Evolutionary conservation across 345 rosid species (phyloP), one percentile per base, ranked within the genome.

Genomic region (Cardamine resedifolia): DNA sequence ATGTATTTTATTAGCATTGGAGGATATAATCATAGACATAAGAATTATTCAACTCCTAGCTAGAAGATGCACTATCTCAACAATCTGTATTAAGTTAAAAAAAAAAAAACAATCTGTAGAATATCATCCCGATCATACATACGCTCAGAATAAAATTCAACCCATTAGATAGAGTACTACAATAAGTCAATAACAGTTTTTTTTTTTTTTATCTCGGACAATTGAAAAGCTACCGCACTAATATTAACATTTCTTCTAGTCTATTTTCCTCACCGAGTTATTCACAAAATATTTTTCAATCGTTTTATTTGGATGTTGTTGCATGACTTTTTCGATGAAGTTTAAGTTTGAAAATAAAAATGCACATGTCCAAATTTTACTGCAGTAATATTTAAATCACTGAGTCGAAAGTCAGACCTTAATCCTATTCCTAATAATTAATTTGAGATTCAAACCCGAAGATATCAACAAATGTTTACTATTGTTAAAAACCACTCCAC

Each of bases 61-160:
- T n/a, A n/a, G n/a, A 59, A 49, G 59, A 60, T 34, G 18, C 59
- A 59, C 7, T 38, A 49, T 59, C 59, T 70, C 21, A 59, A 58
- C 50, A 59, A 59, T 44, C 4, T 24, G 33, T n/a, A n/a, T n/a
- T n/a, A n/a, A n/a, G n/a, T n/a, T n/a, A n/a, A n/a, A n/a, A n/a
- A n/a, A n/a, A n/a, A n/a, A n/a, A n/a, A n/a, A n/a, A n/a, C n/a
- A n/a, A n/a, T n/a, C n/a, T n/a, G n/a, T n/a, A 21, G 33, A 31
- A 57, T 9, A 57, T 27, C 19, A 57, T 30, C 16, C 12, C 24
- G 10, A 56, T 43, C 41, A 38, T 16, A 51, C 12, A 56, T 28
- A 19, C 20, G 43, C 43, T 68, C 10, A 18, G 10, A 55, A 43
- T 6, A n/a, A 51, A 51, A 48, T 1, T 50, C 36, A 65, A 21